Evolutionary conservation across 371 early-diverging fungal species (phyloP).

Genomic region (Funneliformis caledonium): DNA sequence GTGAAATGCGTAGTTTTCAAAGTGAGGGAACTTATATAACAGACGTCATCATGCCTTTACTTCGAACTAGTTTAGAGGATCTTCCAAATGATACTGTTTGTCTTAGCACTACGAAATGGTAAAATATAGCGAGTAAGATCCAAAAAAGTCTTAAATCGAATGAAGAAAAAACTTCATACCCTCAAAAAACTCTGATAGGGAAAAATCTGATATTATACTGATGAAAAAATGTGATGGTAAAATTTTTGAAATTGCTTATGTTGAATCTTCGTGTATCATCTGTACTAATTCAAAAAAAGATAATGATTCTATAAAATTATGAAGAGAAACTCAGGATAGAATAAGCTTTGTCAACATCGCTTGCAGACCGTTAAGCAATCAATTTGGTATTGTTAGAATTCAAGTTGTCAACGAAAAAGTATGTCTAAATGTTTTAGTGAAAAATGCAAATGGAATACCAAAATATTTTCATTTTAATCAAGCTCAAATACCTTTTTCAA

Average conservation of each 20-base stretch:
- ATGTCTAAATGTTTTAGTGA: constrained; percentile 36
- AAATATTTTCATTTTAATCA: constrained; percentile 39
- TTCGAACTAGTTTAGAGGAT: constrained; percentile 28
- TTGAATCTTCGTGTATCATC: constrained; percentile 23
- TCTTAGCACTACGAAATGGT: constrained; percentile 28
- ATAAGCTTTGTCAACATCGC: constrained; percentile 21
- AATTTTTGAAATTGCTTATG: constrained; percentile 23
- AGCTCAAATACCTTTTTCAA: constrained; percentile 33
- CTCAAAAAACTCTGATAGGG: background rate
- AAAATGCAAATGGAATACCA: constrained; percentile 29
- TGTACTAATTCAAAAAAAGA: constrained; percentile 26
- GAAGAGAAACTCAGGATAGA: constrained; percentile 28
- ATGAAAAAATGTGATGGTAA: constrained; percentile 23
- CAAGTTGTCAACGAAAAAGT: constrained; percentile 2
- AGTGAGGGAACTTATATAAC: constrained; percentile 35
- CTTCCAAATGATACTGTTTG: constrained; percentile 27
- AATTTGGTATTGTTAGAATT: constrained; percentile 34
- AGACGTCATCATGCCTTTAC: constrained; percentile 33
- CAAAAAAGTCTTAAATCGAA: constrained; percentile 13
- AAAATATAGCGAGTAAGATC: constrained; percentile 32
- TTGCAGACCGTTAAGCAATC: constrained; percentile 28
- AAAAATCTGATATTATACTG: constrained; percentile 34
- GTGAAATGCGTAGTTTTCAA: constrained; percentile 27
- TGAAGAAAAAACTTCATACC: background rate
- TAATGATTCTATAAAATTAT: constrained; percentile 34